These are phyloP conservation scores for Lignosus rhinocerotis DNA, from an alignment of 1,284 basidiomycete species.

Conservation along the genomic window DNA sequence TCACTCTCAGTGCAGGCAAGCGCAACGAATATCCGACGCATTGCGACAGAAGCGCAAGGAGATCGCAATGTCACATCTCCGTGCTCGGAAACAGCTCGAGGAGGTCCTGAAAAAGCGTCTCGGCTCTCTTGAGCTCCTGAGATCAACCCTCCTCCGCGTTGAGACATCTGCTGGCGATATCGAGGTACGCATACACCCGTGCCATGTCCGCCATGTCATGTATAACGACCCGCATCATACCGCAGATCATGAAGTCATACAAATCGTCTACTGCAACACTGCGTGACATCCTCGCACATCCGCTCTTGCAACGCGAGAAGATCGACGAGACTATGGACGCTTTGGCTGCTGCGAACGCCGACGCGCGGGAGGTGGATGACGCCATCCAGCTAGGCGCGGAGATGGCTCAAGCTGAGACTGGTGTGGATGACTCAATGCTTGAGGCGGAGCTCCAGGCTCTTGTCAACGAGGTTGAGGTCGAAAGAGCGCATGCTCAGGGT, in stretches of 20 bases:
- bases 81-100: constrained; percentile 79
- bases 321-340: constrained; percentile 88
- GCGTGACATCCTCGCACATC: constrained; percentile 73
- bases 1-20: constrained; percentile 48
- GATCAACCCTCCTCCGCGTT: constrained; percentile 76
- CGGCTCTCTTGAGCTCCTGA: constrained; percentile 72
- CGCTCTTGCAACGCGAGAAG: constrained; percentile 72
- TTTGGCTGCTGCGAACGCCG: constrained; percentile 78
- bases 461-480: constrained; percentile 47
- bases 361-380: constrained; percentile 82
- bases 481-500: constrained; percentile 34
- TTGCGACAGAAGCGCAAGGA: constrained; percentile 71
- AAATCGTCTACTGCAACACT: constrained; percentile 81
- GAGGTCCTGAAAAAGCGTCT: constrained; percentile 77
- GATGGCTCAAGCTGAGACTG: constrained; percentile 51
- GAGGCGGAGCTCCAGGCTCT: constrained; percentile 60
- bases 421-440: constrained; percentile 58
- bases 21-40: constrained; percentile 62
- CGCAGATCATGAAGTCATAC: constrained; percentile 84
- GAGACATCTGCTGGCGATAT: constrained; percentile 88
- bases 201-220: background rate
- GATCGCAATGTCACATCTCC: constrained; percentile 74
- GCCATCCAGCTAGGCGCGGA: constrained; percentile 70
- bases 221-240: background rate
- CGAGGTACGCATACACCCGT: constrained; percentile 54